A percentile compares a stretch with the other conserved stretches of the same genome.
phyloP scores from a whole-genome alignment of 129 eudicot genomes.

The Helianthus annuus region HanXRQr2.0-SUNRISE NC_035446.2:148113839-148114338 shows the following conservation, averaged over 20 bases:
- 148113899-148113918: slow-evolving; percentile 15
- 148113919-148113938: slow-evolving; percentile 27
- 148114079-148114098: slow-evolving; percentile 59
- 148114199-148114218: slow-evolving; percentile 27
- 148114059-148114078: slow-evolving; percentile 83
- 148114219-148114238: slow-evolving; percentile 21
- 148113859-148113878: slow-evolving; percentile 36
- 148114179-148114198: slow-evolving; percentile 16
- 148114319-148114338: slow-evolving; percentile 35
- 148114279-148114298: slow-evolving; percentile 27
- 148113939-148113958: slow-evolving; percentile 58
- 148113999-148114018: slow-evolving; percentile 59
- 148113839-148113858: slow-evolving; percentile 25
- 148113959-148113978: slow-evolving; percentile 52
- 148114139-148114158: slow-evolving; percentile 57
- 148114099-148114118: slow-evolving; percentile 67
- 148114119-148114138: slow-evolving; percentile 75
- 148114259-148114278: slow-evolving; percentile 17
- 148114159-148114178: slow-evolving; percentile 4
- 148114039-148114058: slow-evolving; percentile 76
- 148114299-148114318: slow-evolving; percentile 16
- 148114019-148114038: slow-evolving; percentile 51
- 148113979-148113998: slow-evolving; percentile 50
- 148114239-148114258: slow-evolving; percentile 20
- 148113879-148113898: slow-evolving; percentile 28